phyloP scores from a whole-genome alignment of 441 rosid species.

The Pelargonium citronellum region DNA sequence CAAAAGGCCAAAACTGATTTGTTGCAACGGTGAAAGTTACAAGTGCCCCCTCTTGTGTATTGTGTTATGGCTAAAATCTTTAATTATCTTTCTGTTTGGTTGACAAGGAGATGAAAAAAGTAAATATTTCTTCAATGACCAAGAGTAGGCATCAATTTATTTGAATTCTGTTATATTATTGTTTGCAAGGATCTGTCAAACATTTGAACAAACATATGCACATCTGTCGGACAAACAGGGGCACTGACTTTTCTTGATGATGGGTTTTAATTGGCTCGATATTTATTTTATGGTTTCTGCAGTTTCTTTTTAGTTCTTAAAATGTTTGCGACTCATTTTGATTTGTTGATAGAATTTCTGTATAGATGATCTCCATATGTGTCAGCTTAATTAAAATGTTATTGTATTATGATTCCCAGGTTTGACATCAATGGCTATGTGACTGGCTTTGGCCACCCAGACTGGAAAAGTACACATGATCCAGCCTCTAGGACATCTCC shows the following conservation, averaged over 20 bases:
- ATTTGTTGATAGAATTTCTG: not conserved
- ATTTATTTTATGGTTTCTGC: not conserved
- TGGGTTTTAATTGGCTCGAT: not conserved
- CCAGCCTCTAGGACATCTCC: conserved; percentile 57
- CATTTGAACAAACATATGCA: too few relatives aligned
- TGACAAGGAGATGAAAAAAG: not conserved
- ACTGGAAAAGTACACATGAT: conserved; percentile 77
- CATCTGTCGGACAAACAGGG: too few relatives aligned
- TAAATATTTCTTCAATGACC: too few relatives aligned
- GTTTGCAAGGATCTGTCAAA: not conserved
- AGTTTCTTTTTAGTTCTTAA: not conserved
- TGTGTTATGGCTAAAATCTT: not conserved
- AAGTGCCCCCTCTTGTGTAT: not conserved
- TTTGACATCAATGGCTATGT: conserved; percentile 77
- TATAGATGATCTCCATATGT: not conserved
- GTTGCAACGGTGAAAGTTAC: not conserved
- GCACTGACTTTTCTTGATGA: not conserved
- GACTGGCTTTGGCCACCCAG: conserved; percentile 93
- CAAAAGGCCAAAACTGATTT: not conserved
- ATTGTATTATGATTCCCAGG: conserved; percentile 34
- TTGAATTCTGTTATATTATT: not conserved
- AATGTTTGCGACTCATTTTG: not conserved
- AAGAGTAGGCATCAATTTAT: not conserved
- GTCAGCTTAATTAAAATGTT: not conserved
- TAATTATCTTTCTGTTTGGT: not conserved